These are phyloP conservation scores for Geosiphon pyriformis DNA, from an alignment of 192 early-diverging fungal genomes.

Conservation along the genomic window DNA sequence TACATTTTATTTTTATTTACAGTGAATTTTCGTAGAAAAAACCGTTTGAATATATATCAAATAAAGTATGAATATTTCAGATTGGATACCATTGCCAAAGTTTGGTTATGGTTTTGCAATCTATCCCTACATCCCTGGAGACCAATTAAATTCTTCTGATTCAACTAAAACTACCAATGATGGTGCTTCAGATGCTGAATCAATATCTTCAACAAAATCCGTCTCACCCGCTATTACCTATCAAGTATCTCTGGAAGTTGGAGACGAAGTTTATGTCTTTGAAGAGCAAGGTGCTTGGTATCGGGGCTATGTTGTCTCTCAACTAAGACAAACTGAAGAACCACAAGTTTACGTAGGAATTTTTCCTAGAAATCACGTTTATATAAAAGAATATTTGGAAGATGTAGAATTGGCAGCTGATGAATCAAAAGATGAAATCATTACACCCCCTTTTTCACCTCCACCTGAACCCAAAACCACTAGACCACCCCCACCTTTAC, in stretches of 20 bases:
- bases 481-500: constrained; percentile 34
- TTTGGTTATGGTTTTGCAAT: constrained; percentile 43
- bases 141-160: constrained; percentile 11
- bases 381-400: constrained; percentile 43
- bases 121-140: constrained; percentile 37
- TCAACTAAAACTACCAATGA: neutral
- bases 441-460: neutral
- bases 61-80: neutral
- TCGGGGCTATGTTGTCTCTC: constrained; percentile 54
- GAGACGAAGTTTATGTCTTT: constrained; percentile 53
- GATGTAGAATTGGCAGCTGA: constrained; percentile 3
- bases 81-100: constrained; percentile 40
- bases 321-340: constrained; percentile 33
- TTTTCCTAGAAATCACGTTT: constrained; percentile 51
- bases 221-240: neutral
- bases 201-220: constrained; percentile 13
- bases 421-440: neutral
- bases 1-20: too few relatives aligned
- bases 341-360: constrained; percentile 42
- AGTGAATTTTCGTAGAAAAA: neutral
- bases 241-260: constrained; percentile 40
- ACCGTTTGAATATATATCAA: neutral
- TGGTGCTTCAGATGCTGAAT: constrained; percentile 11
- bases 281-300: constrained; percentile 55
- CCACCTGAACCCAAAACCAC: neutral